Evolutionary conservation across 2,329 filamentous ascomycete species (phyloP).

Genomic region (Phaeomoniella chlamydospora): DNA sequence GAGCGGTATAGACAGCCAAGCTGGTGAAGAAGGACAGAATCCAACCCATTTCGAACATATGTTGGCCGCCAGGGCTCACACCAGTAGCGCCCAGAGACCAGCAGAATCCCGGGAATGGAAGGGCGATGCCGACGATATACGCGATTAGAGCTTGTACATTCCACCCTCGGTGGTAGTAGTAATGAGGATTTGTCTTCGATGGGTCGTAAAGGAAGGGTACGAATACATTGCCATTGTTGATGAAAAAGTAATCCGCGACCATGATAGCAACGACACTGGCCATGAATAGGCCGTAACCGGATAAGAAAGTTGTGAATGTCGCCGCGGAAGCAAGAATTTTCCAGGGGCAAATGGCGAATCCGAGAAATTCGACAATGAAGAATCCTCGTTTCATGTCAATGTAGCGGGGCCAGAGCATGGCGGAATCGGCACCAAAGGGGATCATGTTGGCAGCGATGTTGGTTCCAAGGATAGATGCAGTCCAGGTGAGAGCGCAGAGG

Average conservation of each 20-base stretch:
- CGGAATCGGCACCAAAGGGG: slow-evolving; percentile 19
- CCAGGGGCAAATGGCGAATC: slow-evolving; percentile 50
- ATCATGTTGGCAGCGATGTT: slow-evolving; percentile 23
- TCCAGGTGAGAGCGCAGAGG: slow-evolving; percentile 20
- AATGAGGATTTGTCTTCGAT: slow-evolving; percentile 15
- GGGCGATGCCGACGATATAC: slow-evolving; percentile 17
- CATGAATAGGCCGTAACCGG: slow-evolving; percentile 50
- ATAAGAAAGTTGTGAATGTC: slow-evolving; percentile 51
- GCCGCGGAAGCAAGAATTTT: slow-evolving; percentile 46
- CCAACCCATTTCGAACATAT: slow-evolving; percentile 21
- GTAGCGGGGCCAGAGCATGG: slow-evolving; percentile 25
- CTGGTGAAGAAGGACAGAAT: slow-evolving; percentile 17
- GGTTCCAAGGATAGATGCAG: slow-evolving; percentile 20
- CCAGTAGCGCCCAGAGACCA: slow-evolving; percentile 15
- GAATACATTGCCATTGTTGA: slow-evolving; percentile 13
- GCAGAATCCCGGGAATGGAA: slow-evolving; percentile 20
- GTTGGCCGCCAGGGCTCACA: slow-evolving; percentile 15
- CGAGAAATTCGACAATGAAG: slow-evolving; percentile 38
- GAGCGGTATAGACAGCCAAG: slow-evolving; percentile 17
- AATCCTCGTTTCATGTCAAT: slow-evolving; percentile 44
- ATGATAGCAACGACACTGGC: slow-evolving; percentile 50
- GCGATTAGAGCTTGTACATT: slow-evolving; percentile 21
- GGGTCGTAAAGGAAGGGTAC: slow-evolving; percentile 18
- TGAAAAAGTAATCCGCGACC: slow-evolving; percentile 32
- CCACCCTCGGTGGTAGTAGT: slow-evolving; percentile 18